phyloP scores from a whole-genome alignment of 495 filamentous ascomycete species.

The Penicillium diatomitis region DNA sequence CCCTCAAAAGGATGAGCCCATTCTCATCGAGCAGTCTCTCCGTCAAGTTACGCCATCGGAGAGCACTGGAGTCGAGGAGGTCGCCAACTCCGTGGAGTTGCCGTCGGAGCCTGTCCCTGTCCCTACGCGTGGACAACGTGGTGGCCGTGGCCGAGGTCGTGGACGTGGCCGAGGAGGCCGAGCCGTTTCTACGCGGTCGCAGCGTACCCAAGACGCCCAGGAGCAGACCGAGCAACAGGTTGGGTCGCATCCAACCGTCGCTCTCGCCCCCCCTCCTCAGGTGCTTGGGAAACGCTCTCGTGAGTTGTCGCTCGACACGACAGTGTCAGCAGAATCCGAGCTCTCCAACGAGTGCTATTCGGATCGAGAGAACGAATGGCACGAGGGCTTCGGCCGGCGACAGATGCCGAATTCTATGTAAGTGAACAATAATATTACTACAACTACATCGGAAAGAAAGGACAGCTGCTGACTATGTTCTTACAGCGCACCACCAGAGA shows the following conservation, averaged over 20 bases:
- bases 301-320: slow-evolving; percentile 13
- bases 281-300: slow-evolving; percentile 4
- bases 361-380: slow-evolving; percentile 4
- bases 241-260: background rate
- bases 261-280: background rate
- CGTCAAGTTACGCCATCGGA: background rate
- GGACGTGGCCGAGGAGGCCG: background rate
- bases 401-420: slow-evolving; percentile 16
- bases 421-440: background rate
- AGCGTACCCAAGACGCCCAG: background rate
- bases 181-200: background rate
- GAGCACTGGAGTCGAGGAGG: background rate
- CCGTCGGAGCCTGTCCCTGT: background rate
- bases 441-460: background rate
- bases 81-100: background rate
- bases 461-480: slow-evolving; percentile 4
- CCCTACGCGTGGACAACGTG: background rate
- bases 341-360: slow-evolving; percentile 13
- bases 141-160: background rate
- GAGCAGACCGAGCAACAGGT: background rate
- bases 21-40: slow-evolving; percentile 5
- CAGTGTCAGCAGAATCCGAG: slow-evolving; percentile 6
- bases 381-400: slow-evolving; percentile 4
- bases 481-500: slow-evolving; percentile 43
- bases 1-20: background rate